These are phyloP conservation scores for Acacia melanoxylon DNA, from an alignment of 306 rosid species.

Conservation along the genomic window DNA sequence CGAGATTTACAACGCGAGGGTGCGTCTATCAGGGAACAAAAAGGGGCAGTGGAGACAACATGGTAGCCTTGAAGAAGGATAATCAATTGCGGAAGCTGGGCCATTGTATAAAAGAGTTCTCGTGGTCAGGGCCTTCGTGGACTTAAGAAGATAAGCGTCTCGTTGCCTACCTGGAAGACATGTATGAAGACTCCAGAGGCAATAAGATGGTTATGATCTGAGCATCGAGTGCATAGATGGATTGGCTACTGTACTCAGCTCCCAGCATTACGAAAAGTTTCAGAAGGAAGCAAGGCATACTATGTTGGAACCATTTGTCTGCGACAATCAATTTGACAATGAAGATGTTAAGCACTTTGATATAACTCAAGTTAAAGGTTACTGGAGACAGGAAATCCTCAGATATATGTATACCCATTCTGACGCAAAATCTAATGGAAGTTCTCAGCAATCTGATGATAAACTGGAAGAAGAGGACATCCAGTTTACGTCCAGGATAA, in stretches of 20 bases:
- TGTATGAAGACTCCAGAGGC: constrained; percentile 91
- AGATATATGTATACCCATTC: constrained; percentile 49
- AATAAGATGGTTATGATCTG: constrained; percentile 95
- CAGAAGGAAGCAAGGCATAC: constrained; percentile 55
- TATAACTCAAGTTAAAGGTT: constrained; percentile 77
- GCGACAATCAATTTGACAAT: constrained; percentile 62
- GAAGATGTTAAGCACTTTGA: constrained; percentile 74
- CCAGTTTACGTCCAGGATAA: constrained; percentile 27
- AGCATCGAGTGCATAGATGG: constrained; percentile 98
- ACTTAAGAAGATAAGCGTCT: constrained; percentile 78
- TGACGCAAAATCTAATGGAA: constrained; percentile 44
- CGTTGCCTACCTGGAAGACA: constrained; percentile 90
- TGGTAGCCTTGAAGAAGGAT: constrained; percentile 46
- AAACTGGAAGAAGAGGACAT: constrained; percentile 47
- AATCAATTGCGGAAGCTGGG: constrained; percentile 42
- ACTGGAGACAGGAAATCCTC: constrained; percentile 85
- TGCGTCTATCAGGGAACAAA: constrained; percentile 26
- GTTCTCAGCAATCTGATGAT: constrained; percentile 48
- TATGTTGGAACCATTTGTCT: constrained; percentile 60
- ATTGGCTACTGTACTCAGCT: constrained; percentile 82
- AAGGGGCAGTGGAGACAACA: constrained; percentile 32
- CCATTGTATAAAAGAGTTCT: constrained; percentile 39
- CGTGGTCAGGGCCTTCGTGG: constrained; percentile 75
- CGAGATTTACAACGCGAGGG: constrained; percentile 42
- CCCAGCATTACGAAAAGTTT: constrained; percentile 67